phyloP scores from a whole-genome alignment of 2,329 filamentous ascomycete genomes.

The Exserohilum rostratum region DNA sequence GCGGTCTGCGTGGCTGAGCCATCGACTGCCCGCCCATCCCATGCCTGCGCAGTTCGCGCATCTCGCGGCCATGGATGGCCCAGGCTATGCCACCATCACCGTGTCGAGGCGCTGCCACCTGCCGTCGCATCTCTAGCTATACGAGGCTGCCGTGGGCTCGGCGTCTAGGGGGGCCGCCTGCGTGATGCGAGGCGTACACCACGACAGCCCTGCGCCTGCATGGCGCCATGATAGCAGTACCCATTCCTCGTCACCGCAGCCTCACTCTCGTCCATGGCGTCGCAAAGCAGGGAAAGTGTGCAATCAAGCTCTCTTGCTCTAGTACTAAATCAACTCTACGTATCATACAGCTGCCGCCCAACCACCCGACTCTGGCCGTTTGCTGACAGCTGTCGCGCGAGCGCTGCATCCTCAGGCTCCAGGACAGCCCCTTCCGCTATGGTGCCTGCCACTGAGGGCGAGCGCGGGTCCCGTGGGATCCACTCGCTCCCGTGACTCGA shows the following conservation, averaged over 20 bases:
- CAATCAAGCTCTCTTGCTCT: conserved; percentile 27
- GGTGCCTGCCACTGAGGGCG: too few species aligned
- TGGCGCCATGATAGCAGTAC: conserved; percentile 3
- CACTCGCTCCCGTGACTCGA: conserved; percentile 27
- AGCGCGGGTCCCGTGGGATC: conserved; percentile 24
- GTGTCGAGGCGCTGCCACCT: conserved; percentile 2
- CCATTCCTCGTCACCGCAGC: neutral
- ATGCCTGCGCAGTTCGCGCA: too few species aligned
- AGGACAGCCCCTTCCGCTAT: too few species aligned
- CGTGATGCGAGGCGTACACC: conserved; percentile 23
- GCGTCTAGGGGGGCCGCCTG: conserved; percentile 6
- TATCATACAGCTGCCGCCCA: conserved; percentile 35
- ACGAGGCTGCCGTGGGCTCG: conserved; percentile 22
- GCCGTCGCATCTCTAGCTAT: too few species aligned
- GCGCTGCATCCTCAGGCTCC: conserved; percentile 24
- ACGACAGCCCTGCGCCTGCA: conserved; percentile 5
- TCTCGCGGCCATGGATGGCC: too few species aligned
- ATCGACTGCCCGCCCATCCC: too few species aligned
- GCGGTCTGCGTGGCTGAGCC: conserved; percentile 13
- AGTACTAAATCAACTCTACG: conserved; percentile 22
- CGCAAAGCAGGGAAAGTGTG: conserved; percentile 9
- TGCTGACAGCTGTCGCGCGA: conserved; percentile 29
- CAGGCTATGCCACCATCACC: too few species aligned
- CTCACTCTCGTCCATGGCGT: neutral
- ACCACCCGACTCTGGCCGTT: conserved; percentile 23